Evolutionary conservation across 495 filamentous ascomycete genomes (phyloP).

Genomic region (Penicillium riverlandense): DNA sequence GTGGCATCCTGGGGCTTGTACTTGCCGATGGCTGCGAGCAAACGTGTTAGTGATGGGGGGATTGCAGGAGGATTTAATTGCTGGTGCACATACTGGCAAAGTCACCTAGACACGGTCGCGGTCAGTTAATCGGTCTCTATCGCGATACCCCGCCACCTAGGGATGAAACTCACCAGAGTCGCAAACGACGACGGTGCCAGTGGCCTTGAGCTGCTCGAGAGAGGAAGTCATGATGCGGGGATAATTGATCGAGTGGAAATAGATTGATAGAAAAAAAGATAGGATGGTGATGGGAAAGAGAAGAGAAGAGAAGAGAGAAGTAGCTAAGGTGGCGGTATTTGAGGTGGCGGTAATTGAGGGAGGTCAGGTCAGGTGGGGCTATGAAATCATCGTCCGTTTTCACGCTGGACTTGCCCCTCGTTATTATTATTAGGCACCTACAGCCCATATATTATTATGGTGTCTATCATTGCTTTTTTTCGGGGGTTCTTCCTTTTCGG

Average conservation of each 20-base stretch:
- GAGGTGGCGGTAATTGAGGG: conserved; percentile 8
- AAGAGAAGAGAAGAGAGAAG: conserved; percentile 16
- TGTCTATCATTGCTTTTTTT: too few species aligned
- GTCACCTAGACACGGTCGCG: conserved; percentile 47
- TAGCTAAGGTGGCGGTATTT: conserved; percentile 23
- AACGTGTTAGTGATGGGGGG: too few species aligned
- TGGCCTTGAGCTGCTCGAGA: conserved; percentile 92
- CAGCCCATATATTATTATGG: too few species aligned
- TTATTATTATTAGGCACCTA: too few species aligned
- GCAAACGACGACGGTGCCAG: conserved; percentile 93
- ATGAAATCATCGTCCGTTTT: conserved; percentile 13
- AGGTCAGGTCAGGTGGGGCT: neutral
- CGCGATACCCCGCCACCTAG: too few species aligned
- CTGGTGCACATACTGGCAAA: conserved; percentile 59
- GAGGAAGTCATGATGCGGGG: conserved; percentile 64
- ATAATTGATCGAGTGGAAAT: conserved; percentile 1
- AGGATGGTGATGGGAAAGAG: conserved; percentile 13
- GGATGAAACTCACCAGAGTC: conserved; percentile 70
- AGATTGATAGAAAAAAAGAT: conserved; percentile 4
- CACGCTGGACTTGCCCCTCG: too few species aligned
- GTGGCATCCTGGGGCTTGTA: conserved; percentile 99
- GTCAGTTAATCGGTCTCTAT: too few species aligned
- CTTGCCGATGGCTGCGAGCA: conserved; percentile 80
- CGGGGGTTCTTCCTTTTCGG: too few species aligned
- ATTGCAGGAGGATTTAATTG: too few species aligned